A percentile compares a stretch with the other conserved stretches of the same genome.
Conservation (phyloP, 257 asterid genomes). For the Pogostemon cablin region DNA sequence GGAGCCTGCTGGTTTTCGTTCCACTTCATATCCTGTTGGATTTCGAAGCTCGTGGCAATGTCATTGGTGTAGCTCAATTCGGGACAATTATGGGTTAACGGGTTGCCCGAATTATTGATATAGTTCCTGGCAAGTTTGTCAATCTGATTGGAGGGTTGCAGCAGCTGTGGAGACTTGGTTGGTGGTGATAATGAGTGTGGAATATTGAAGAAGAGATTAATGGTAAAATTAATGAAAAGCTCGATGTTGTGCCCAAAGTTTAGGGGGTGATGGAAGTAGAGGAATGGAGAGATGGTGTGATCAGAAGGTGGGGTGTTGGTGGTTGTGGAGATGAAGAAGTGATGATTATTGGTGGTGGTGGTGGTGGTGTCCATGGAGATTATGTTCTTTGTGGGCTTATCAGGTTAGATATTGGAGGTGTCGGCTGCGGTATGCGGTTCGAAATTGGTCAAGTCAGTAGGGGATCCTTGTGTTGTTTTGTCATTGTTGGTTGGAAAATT, state of each 20-base stretch:
- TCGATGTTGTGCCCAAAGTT: conserved; percentile 34
- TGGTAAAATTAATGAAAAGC: conserved; percentile 32
- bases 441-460: not conserved
- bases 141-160: no score
- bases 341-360: no score
- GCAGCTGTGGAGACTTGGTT: not conserved
- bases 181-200: not conserved
- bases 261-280: conserved; percentile 37
- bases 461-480: conserved; percentile 28
- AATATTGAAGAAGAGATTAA: conserved; percentile 34
- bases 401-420: not conserved
- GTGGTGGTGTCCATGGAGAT: no score
- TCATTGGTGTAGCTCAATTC: no score
- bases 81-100: no score
- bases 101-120: no score
- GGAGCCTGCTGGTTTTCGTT: conserved; percentile 47
- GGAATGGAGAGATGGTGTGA: conserved; percentile 33
- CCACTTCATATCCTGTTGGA: conserved; percentile 49
- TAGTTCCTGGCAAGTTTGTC: no score
- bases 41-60: no score
- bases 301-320: conserved; percentile 19
- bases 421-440: not conserved
- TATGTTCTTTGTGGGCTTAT: not conserved
- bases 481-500: conserved; percentile 8
- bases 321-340: not conserved